Evolutionary conservation across 1,139 yeast species (phyloP), one percentile per base, ranked within the genome.

Genomic region (Williopsis jadinii): DNA sequence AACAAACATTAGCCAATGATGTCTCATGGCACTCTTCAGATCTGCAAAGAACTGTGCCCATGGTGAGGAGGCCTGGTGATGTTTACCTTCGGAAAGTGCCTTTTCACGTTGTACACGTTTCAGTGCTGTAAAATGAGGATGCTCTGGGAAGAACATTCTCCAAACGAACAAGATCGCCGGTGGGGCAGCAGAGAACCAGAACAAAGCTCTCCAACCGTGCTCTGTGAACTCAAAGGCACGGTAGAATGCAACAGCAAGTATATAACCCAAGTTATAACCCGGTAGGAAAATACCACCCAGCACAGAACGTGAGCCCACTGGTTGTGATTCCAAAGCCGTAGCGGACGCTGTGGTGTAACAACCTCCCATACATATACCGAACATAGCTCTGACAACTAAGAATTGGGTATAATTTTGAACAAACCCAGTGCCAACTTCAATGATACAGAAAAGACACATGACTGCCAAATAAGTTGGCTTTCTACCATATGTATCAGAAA

Each of bases 341-440:
- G 68, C 65, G 45, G 68, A 65, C 8, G 77, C 70, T 30, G 60
- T 53, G 32, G 73, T 70, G 49, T 73, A 75, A 50, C 66, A 60
- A 28, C 71, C 75, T 40, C 75, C 75, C 75, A 71, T 70, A 30
- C 66, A 61, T 31, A 69, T 59, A 42, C 76, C 76, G 48, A 70
- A 71, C 12, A 71, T 37, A 4, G 73, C 68, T 37, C 76, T 54
- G 2, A 74, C 72, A 0, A 66, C 79, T 36, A 76, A 58, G 47
- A 75, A 75, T 52, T 71, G 75, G 28, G 55, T 42, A 48, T 66
- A 72, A 5, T 71, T 73, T 39, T 67, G 60, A 14, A 68, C 72
- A 53, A 75, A 75, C 1, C 80, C 80, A 28, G 77, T 67, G 11
- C 71, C 77, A 29, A 74, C 61, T 52, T 75, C 77, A 32, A 75